Percentiles rank a stretch among this genome's conserved stretches.
These are phyloP conservation scores for Colletotrichum sp. DNA, from an alignment of 2,329 filamentous ascomycete genomes.

Conservation along the genomic window DNA sequence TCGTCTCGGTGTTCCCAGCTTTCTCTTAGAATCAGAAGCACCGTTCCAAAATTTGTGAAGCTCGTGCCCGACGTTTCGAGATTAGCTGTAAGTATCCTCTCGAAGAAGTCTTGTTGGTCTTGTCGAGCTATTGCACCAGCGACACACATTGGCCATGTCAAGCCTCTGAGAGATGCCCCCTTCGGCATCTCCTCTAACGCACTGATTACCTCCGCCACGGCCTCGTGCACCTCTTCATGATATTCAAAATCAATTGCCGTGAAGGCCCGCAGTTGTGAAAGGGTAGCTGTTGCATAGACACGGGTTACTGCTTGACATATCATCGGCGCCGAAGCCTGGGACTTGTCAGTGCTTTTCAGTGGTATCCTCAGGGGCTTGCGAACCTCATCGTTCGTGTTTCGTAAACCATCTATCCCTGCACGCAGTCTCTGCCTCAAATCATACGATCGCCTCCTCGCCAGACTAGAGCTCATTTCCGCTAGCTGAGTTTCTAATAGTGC, in stretches of 20 bases:
- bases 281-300: neutral
- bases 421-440: neutral
- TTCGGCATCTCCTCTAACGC: neutral
- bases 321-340: neutral
- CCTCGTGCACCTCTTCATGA: neutral
- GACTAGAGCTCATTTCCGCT: neutral
- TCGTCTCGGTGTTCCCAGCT: neutral
- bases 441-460: neutral
- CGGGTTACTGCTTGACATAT: constrained; percentile 4
- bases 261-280: neutral
- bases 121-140: constrained; percentile 3
- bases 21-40: neutral
- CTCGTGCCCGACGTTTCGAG: neutral
- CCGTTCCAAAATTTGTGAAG: constrained; percentile 13
- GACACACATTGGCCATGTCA: constrained; percentile 9
- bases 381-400: neutral
- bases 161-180: neutral
- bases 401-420: neutral
- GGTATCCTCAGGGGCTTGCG: neutral
- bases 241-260: neutral
- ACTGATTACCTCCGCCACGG: neutral
- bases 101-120: neutral
- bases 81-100: neutral
- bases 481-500: neutral
- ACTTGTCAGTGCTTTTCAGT: neutral